Base-by-base conservation (phyloP, 768 basidiomycete genomes). In the Rhodotorula sphaerocarpa region DNA sequence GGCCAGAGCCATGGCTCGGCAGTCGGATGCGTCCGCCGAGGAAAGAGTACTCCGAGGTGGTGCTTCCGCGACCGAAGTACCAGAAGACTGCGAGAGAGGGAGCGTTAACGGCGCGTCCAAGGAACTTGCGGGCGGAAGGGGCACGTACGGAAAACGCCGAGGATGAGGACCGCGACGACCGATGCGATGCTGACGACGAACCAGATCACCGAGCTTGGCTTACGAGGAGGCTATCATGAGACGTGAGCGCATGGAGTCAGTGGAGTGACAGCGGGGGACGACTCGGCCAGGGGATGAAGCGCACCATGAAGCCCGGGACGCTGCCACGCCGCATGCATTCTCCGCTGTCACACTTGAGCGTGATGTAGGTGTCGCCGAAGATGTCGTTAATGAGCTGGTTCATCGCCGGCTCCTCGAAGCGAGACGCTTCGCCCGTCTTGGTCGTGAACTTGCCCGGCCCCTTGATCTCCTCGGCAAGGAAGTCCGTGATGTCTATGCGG, bases 331-430 rank as follows among this genome's bases (percentile, higher is more conserved):
- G 88, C 73, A 99, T 73, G 73, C 95, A 97, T 77, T 97, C 95
- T 27, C 95, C 93, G 9, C 88, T 84, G 2, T 86, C 77, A 69
- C 95, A 97, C 41, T 83, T 75, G 55, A 97, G 79, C 4, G 89
- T 86, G 72, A 99, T 99, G 72, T 84, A 87, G 2, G 78, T 79
- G 74, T 99, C 95, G 3, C 88, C 95, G 68, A 99, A 97, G 70
- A 99, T 85, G 65, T 86, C 84, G 72, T 86, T 83, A 76, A 99
- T 97, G 55, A 99, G 81, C 36, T 85, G 80, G 72, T 99, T 95
- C 95, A 99, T 97, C 1, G 87, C 90, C 0, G 90, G 88, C 71
- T 99, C 95, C 74, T 92, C 86, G 71, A 99, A 99, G 64, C 80
- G 82, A 76, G 92, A 96, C 12, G 84, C 87, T 50, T 79, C 75